These are phyloP conservation scores for Cornus suecica DNA, from an alignment of 148 eudicot genomes.

Conservation along the genomic window DNA sequence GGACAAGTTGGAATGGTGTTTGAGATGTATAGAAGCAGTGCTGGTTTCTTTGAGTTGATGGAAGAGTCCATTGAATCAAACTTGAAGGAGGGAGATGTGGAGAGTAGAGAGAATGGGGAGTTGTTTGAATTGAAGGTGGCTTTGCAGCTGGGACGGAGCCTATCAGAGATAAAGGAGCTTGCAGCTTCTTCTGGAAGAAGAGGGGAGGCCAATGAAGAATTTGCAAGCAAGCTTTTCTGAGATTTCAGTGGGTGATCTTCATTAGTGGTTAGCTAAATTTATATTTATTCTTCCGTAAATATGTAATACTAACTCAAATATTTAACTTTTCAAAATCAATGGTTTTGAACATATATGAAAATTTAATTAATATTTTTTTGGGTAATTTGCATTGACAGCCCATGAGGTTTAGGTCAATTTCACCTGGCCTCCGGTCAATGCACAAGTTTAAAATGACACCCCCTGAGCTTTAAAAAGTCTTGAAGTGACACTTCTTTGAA, in stretches of 20 bases:
- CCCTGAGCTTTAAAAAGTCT: too few species aligned
- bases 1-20: conserved; percentile 61
- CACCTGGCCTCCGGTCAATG: too few species aligned
- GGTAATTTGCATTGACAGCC: too few species aligned
- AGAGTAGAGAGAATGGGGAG: conserved; percentile 42
- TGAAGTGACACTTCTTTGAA: too few species aligned
- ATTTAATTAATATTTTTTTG: too few species aligned
- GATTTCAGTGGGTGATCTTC: neutral
- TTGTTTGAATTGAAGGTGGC: conserved; percentile 46
- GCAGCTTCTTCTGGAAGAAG: conserved; percentile 21
- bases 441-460: too few species aligned
- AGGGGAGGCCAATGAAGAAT: conserved; percentile 30
- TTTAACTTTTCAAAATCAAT: too few species aligned
- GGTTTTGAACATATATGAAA: too few species aligned
- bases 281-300: too few species aligned
- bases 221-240: conserved; percentile 54
- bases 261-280: too few species aligned
- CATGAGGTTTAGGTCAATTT: too few species aligned
- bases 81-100: conserved; percentile 23
- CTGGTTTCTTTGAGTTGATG: conserved; percentile 36
- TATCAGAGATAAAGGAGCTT: conserved; percentile 38
- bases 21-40: conserved; percentile 59
- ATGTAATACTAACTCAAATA: too few species aligned
- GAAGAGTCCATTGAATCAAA: conserved; percentile 29
- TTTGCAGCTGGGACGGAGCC: conserved; percentile 40